Percentiles rank a stretch among this genome's conserved stretches.
These are phyloP conservation scores for Flaveria bidentis DNA, from an alignment of 129 eudicot genomes.

Conservation along the genomic window DNA sequence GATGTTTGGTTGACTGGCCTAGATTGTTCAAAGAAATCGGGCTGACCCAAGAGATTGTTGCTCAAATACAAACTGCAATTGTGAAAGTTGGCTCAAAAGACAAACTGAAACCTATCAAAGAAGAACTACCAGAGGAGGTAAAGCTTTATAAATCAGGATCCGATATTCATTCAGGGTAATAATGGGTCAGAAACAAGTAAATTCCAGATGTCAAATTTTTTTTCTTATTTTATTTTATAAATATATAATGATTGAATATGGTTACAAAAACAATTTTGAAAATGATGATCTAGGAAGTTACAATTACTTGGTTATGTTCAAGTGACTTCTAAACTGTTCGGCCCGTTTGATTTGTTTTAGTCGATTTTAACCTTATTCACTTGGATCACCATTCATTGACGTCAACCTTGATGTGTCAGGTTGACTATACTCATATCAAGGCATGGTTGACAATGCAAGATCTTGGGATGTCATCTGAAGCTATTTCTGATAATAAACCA, in stretches of 20 bases:
- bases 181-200: background rate
- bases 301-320: background rate
- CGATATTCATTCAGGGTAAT: background rate
- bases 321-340: background rate
- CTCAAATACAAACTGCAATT: constrained; percentile 47
- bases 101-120: constrained; percentile 80
- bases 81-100: constrained; percentile 78
- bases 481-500: constrained; percentile 29
- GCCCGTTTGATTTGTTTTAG: background rate
- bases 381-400: constrained; percentile 14
- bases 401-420: constrained; percentile 37
- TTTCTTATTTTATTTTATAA: background rate
- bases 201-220: background rate
- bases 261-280: background rate
- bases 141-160: constrained; percentile 14
- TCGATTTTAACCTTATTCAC: background rate
- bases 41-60: constrained; percentile 47
- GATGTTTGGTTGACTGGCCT: constrained; percentile 64
- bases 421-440: constrained; percentile 66
- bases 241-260: background rate
- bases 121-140: constrained; percentile 87
- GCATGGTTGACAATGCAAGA: constrained; percentile 69
- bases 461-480: constrained; percentile 53
- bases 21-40: constrained; percentile 66
- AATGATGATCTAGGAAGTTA: constrained; percentile 7